These are phyloP conservation scores for Angomonas deanei DNA, from an alignment of 208 protist genomes.

Conservation along the genomic window DNA sequence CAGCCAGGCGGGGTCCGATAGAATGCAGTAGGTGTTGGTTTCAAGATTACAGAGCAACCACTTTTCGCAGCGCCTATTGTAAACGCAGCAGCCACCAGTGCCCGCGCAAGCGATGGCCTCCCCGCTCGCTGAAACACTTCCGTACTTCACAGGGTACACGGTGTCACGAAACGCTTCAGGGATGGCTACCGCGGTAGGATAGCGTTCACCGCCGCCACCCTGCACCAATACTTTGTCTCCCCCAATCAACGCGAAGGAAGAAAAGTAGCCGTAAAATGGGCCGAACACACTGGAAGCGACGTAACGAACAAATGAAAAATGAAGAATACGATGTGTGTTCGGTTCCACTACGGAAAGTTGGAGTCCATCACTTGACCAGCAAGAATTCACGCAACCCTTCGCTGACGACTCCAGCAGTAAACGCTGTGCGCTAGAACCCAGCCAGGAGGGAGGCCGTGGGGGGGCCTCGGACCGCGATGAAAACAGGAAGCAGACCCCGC, in stretches of 20 bases:
- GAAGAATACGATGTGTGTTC: slow-evolving; percentile 15
- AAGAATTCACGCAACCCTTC: slow-evolving; percentile 20
- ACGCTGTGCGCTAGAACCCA: not conserved
- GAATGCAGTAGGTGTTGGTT: slow-evolving; percentile 30
- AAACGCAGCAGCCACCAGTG: slow-evolving; percentile 29
- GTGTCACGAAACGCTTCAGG: slow-evolving; percentile 32
- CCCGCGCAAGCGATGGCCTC: slow-evolving; percentile 36
- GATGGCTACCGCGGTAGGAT: slow-evolving; percentile 13
- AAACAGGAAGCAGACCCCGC: slow-evolving; percentile 44
- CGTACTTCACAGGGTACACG: slow-evolving; percentile 56
- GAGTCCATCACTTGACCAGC: slow-evolving; percentile 23
- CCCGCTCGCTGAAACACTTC: slow-evolving; percentile 45
- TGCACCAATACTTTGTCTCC: slow-evolving; percentile 2
- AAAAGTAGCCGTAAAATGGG: slow-evolving; percentile 18
- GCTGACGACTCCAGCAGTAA: not conserved
- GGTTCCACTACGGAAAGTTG: slow-evolving; percentile 27
- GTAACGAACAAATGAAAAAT: slow-evolving; percentile 26
- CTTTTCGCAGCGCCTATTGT: slow-evolving; percentile 24
- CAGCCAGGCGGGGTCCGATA: slow-evolving; percentile 62
- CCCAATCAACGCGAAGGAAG: slow-evolving; percentile 30
- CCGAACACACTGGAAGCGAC: slow-evolving; percentile 21
- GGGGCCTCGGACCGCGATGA: slow-evolving; percentile 10
- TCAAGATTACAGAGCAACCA: slow-evolving; percentile 24
- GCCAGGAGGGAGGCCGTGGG: slow-evolving; percentile 4
- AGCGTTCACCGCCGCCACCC: not conserved